Evolutionary conservation across 176 grass and related monocot genomes (phyloP), one percentile per base, ranked within the genome.

Genomic region (Rhynchospora tenuis): DNA sequence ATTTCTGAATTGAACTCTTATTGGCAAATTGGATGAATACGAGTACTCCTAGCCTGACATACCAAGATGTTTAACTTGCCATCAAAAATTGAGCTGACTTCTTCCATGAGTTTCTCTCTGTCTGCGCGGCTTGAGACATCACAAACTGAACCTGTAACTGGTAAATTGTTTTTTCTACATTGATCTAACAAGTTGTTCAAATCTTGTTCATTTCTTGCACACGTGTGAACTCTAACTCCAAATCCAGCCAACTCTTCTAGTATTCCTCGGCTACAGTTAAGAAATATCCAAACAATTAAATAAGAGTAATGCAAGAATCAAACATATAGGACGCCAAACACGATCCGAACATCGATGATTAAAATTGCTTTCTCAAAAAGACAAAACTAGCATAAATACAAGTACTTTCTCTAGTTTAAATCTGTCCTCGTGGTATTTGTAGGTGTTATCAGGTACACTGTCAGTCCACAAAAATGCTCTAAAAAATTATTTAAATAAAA

Each of bases 221-320:
- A 82, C 16, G 79, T 82, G 79, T 82, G 79, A 47, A 82, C 79
- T 82, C 42, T 50, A 17, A 28, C 79, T 15, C 79, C 79, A 64
- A 82, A 82, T 82, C 61, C 61, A 44, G 60, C 79, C 20, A 82
- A 82, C 45, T 65, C 60, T 66, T 82, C 79, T 51, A 82, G 42
- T 46, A 82, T 82, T 75, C 23, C 72, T 52, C 72, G 47, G 16
- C 72, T 54, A 3, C 46, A 75, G 28, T 46, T 54, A 54, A 75
- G 0, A 72, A 10, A 24, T 20, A 68, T 14, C 0, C 11, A 72
- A 46, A 20, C 0, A 68, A 68, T 65, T 65, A 4, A 15, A 65
- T n/a, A n/a, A n/a, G n/a, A 64, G 9, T 9, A 13, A 64, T 9
- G 61, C n/a, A n/a, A n/a, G n/a, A n/a, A n/a, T n/a, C n/a, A n/a